Base-by-base conservation (phyloP, 176 grass and related monocot genomes). In the Tillandsia fasciculata region DNA sequence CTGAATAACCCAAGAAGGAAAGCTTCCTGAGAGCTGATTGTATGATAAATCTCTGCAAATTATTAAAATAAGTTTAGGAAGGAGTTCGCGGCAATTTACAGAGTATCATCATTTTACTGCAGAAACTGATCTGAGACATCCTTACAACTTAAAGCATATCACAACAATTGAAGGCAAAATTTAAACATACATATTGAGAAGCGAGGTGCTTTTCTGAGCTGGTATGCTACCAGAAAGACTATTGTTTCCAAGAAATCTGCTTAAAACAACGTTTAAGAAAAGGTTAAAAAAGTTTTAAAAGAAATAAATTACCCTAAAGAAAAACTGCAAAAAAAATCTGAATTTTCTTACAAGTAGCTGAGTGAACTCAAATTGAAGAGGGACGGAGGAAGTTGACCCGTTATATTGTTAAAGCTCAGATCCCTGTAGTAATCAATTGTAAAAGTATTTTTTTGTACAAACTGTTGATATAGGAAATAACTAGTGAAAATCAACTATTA, bases 211-310 rank as follows among this genome's bases (percentile, higher is more conserved):
- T 78, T 77, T 83, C 51, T 83, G 65, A 71, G 50, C 71, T 51
- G 94, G 89, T 52, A 97, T 86, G 63, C 65, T 92, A 28, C 94
- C 84, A 74, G 74, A 83, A 76, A 96, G 75, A 52, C 76, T 91
- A 71, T 96, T 96, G 47, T 91, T 91, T 29, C 91, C 91, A 2
- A 96, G 84, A 91, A 96, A 96, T 84, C 88, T 96, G 85, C 10
- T 14, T 48, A 47, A 73, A 76, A 64, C 9, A 72, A 48, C 10
- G 9, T n/a, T 23, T 27, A 49, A 26, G 8, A 20, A 10, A 26
- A 79, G 20, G 12, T 20, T 52, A 64, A 10, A 14, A 50, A 33
- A 64, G 64, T 22, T 56, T 58, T 57, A 58, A 8, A 12, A 52
- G 2, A 72, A 59, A 64, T 64, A 51, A 33, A 64, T 8, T 33